Percentiles rank a stretch among this genome's conserved stretches.
These are phyloP conservation scores for Globisporangium parvum DNA, from an alignment of 352 stramenopile species.

Conservation along the genomic window DNA sequence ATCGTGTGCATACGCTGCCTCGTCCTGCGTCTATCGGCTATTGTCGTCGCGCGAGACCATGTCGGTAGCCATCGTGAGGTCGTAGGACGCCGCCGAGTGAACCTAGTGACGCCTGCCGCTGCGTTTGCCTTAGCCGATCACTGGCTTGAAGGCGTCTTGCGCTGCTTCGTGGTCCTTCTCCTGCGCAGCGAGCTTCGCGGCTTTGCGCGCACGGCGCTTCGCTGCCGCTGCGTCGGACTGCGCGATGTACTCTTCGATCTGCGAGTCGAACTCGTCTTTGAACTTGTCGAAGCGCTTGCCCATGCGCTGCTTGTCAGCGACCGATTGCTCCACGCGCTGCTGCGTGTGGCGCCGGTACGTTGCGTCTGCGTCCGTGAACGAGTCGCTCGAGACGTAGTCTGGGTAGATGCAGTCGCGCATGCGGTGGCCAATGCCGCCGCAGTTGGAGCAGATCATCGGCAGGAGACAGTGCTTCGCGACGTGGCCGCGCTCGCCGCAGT, in stretches of 20 bases:
- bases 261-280: slow-evolving; percentile 45
- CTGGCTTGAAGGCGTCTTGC: slow-evolving; percentile 12
- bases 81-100: neutral
- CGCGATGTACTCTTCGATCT: slow-evolving; percentile 62
- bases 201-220: slow-evolving; percentile 16
- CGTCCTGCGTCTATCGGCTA: too few relatives aligned
- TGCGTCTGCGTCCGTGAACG: slow-evolving; percentile 4
- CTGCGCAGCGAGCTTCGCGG: slow-evolving; percentile 6
- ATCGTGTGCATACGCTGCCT: too few relatives aligned
- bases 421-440: slow-evolving; percentile 60
- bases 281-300: slow-evolving; percentile 43
- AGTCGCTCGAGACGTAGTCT: slow-evolving; percentile 22
- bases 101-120: neutral
- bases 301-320: slow-evolving; percentile 27
- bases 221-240: slow-evolving; percentile 12
- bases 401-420: slow-evolving; percentile 39
- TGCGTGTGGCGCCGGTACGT: slow-evolving; percentile 8
- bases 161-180: neutral
- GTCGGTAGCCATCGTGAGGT: too few relatives aligned
- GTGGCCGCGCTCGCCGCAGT: slow-evolving; percentile 74
- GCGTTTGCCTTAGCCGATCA: slow-evolving; percentile 1
- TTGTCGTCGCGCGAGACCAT: too few relatives aligned
- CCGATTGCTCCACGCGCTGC: slow-evolving; percentile 12
- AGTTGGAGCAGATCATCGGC: slow-evolving; percentile 74
- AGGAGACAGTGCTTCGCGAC: slow-evolving; percentile 62